These are phyloP conservation scores for Postia placenta DNA, from an alignment of 768 basidiomycete genomes.

Conservation along the genomic window DNA sequence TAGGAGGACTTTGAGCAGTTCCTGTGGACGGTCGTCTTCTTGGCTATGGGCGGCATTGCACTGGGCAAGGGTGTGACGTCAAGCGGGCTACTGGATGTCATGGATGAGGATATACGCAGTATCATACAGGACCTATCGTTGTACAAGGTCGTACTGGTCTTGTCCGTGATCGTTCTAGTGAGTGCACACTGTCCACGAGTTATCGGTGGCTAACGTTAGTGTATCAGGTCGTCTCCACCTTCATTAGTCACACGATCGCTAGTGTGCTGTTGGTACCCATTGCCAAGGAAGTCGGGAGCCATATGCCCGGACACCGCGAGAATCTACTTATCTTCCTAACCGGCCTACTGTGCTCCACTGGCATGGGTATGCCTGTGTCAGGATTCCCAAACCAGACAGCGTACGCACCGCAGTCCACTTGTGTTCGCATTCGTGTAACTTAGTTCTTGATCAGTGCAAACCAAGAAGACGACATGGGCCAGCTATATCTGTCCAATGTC, in stretches of 20 bases:
- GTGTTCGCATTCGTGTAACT: constrained; percentile 5
- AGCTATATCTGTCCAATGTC: constrained; percentile 74
- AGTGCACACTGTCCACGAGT: not conserved
- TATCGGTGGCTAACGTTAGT: not conserved
- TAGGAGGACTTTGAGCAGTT: constrained; percentile 95
- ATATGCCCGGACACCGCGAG: constrained; percentile 58
- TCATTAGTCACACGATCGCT: constrained; percentile 97
- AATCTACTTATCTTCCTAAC: constrained; percentile 92
- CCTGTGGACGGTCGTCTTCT: constrained; percentile 90
- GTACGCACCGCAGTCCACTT: constrained; percentile 41
- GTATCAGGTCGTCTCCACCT: constrained; percentile 77
- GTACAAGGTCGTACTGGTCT: constrained; percentile 69
- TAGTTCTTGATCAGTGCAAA: constrained; percentile 53
- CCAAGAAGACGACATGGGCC: constrained; percentile 91
- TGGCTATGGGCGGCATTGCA: constrained; percentile 97
- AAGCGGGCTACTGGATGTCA: constrained; percentile 78
- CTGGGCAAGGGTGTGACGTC: constrained; percentile 90
- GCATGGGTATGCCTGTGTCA: constrained; percentile 98
- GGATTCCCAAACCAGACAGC: constrained; percentile 99
- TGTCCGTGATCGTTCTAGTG: constrained; percentile 25
- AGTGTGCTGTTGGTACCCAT: constrained; percentile 96
- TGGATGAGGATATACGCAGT: constrained; percentile 57
- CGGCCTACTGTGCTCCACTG: constrained; percentile 85
- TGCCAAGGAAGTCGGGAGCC: constrained; percentile 83
- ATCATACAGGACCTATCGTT: constrained; percentile 57